Conservation (phyloP, 129 eudicot species). For the Chrysanthemum lavandulifolium region DNA sequence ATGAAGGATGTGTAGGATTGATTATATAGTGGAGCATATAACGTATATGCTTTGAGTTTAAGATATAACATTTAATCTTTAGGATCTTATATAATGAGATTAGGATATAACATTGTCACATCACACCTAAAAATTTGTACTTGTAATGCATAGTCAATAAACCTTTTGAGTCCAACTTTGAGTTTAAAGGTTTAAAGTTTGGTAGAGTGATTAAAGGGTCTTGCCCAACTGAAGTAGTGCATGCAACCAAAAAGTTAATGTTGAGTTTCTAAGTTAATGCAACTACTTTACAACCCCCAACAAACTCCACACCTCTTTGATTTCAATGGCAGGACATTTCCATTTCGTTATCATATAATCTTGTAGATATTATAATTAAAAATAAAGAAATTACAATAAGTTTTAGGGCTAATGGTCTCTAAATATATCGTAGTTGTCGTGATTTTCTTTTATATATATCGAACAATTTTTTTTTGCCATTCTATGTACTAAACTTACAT, state of each 20-base stretch:
- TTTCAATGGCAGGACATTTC: neutral
- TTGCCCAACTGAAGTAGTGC: slow-evolving; percentile 39
- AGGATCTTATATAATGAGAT: slow-evolving; percentile 27
- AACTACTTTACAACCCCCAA: slow-evolving; percentile 36
- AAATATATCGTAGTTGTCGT: too few species aligned
- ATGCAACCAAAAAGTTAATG: slow-evolving; percentile 43
- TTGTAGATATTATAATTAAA: neutral
- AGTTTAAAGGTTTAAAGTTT: slow-evolving; percentile 33
- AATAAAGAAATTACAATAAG: neutral
- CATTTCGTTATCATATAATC: neutral
- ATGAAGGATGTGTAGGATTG: slow-evolving; percentile 13
- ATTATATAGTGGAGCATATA: slow-evolving; percentile 18
- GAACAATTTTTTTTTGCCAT: too few species aligned
- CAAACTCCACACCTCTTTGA: slow-evolving; percentile 35
- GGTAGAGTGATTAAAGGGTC: slow-evolving; percentile 42
- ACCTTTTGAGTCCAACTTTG: slow-evolving; percentile 38
- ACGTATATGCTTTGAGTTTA: slow-evolving; percentile 30
- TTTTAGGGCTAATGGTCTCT: too few species aligned
- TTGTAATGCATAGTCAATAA: slow-evolving; percentile 39
- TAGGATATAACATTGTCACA: neutral
- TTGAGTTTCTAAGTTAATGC: slow-evolving; percentile 40
- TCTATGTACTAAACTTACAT: too few species aligned
- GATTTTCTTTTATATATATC: too few species aligned
- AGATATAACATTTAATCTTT: slow-evolving; percentile 21
- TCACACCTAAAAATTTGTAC: slow-evolving; percentile 28